A percentile compares a stretch with the other conserved stretches of the same genome.
Conservation (phyloP, 805 yeast species). For the Priceomyces castillae region DNA sequence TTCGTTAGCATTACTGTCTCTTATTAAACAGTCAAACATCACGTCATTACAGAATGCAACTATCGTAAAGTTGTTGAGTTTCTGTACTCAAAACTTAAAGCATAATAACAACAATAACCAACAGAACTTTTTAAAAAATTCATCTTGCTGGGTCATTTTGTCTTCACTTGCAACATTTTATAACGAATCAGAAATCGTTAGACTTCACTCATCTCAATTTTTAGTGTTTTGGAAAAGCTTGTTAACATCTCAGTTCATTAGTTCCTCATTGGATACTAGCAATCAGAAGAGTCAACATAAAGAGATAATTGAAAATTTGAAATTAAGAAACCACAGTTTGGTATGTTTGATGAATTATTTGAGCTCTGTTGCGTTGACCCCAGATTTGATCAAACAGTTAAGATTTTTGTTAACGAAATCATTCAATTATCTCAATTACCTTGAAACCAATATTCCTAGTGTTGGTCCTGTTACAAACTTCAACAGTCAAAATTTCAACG, state of each 20-base stretch:
- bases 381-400: conserved; percentile 40
- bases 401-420: conserved; percentile 41
- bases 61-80: conserved; percentile 41
- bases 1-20: conserved; percentile 34
- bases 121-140: conserved; percentile 19
- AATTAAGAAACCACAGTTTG: conserved; percentile 36
- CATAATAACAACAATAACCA: conserved; percentile 25
- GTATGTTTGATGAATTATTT: conserved; percentile 40
- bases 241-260: conserved; percentile 40
- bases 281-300: conserved; percentile 17
- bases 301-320: conserved; percentile 35
- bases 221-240: conserved; percentile 44
- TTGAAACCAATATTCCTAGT: conserved; percentile 35
- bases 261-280: conserved; percentile 16
- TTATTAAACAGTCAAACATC: conserved; percentile 35
- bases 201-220: conserved; percentile 42
- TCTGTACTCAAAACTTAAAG: conserved; percentile 44
- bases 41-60: conserved; percentile 37
- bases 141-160: conserved; percentile 42
- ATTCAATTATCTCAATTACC: conserved; percentile 37
- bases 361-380: conserved; percentile 34
- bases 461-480: conserved; percentile 35
- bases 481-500: conserved; percentile 24
- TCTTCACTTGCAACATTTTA: conserved; percentile 39
- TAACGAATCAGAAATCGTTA: conserved; percentile 41